Percentiles rank a stretch among this genome's conserved stretches.
Conservation (phyloP, 768 basidiomycete species). For the Pulveroboletus sp. region DNA sequence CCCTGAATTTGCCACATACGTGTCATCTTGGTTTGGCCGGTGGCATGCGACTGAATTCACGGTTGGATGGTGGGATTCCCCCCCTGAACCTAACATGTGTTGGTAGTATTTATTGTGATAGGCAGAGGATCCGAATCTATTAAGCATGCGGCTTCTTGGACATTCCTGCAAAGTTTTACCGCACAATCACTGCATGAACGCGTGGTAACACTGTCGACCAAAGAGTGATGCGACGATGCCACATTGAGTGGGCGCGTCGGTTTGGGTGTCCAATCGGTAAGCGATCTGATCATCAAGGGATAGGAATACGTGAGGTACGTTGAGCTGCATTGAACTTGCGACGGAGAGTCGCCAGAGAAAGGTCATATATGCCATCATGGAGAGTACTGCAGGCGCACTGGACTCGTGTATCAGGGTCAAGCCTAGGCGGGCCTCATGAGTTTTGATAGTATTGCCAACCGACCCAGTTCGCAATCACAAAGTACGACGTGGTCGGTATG, state of each 20-base stretch:
- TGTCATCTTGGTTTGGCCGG: slow-evolving; percentile 9
- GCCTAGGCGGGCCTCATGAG: slow-evolving; percentile 47
- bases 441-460: slow-evolving; percentile 98
- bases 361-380: slow-evolving; percentile 1
- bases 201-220: slow-evolving; percentile 18
- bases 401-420: slow-evolving; percentile 6
- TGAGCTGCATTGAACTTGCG: slow-evolving; percentile 15
- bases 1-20: slow-evolving; percentile 27
- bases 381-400: neutral
- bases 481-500: slow-evolving; percentile 80
- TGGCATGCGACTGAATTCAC: slow-evolving; percentile 12
- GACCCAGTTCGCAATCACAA: slow-evolving; percentile 97
- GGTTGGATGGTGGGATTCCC: slow-evolving; percentile 9
- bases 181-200: neutral
- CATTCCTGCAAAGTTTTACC: slow-evolving; percentile 14
- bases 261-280: slow-evolving; percentile 14
- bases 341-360: slow-evolving; percentile 4
- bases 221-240: too few relatives aligned
- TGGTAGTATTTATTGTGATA: slow-evolving; percentile 15
- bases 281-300: slow-evolving; percentile 18
- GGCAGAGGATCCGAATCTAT: slow-evolving; percentile 17
- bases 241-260: slow-evolving; percentile 15
- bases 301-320: slow-evolving; percentile 19
- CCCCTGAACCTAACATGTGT: slow-evolving; percentile 2
- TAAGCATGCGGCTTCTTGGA: slow-evolving; percentile 12